Conservation (phyloP, 2,329 filamentous ascomycete species). For the Fonsecaea pedrosoi region DNA sequence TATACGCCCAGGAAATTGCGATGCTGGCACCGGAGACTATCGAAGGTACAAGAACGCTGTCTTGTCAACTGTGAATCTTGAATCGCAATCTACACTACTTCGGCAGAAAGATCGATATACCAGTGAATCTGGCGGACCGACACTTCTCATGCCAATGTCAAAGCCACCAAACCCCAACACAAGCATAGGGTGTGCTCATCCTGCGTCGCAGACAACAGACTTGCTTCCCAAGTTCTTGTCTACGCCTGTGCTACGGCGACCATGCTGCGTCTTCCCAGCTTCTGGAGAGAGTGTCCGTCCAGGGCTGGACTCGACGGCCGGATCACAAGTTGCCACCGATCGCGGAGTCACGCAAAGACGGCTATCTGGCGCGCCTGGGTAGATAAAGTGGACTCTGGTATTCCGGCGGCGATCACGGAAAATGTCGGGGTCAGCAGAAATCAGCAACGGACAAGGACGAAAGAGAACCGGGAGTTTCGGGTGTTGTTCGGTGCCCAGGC, state of each 20-base stretch:
- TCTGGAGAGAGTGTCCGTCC: not conserved
- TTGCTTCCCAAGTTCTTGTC: not conserved
- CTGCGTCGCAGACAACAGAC: not conserved
- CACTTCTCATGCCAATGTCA: not conserved
- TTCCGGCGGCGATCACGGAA: slow-evolving; percentile 1
- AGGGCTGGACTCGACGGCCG: not conserved
- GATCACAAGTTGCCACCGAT: not conserved
- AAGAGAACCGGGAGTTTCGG: slow-evolving; percentile 12
- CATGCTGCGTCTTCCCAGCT: not conserved
- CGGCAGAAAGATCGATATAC: not conserved
- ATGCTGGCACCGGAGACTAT: not conserved
- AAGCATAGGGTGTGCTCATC: not conserved
- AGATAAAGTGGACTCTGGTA: not conserved
- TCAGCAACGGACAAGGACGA: not conserved
- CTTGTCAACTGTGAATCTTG: not conserved
- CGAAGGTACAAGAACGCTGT: not conserved
- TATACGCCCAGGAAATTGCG: not conserved
- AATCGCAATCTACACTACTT: not conserved
- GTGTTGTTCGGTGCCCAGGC: slow-evolving; percentile 17
- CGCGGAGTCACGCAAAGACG: not conserved
- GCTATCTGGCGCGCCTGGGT: not conserved
- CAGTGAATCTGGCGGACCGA: not conserved
- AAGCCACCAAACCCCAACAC: not conserved
- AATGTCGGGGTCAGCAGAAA: slow-evolving; percentile 8
- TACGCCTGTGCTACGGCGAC: not conserved